Evolutionary conservation across 2,329 filamentous ascomycete genomes (phyloP), one percentile per base, ranked within the genome.

Genomic region (Trichoderma afroharzianum): DNA sequence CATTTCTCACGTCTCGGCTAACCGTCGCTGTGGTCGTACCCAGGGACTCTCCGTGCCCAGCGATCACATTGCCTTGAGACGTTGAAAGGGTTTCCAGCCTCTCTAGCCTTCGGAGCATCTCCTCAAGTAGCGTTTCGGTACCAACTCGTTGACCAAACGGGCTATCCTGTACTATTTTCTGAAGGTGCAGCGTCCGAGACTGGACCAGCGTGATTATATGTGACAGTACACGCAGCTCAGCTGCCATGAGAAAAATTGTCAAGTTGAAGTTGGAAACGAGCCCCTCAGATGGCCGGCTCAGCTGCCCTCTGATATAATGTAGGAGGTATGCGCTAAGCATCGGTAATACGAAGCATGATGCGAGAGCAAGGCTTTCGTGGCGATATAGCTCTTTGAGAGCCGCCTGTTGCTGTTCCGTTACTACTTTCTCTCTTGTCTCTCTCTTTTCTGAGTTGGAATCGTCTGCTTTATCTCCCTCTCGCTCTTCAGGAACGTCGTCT

Each of bases 211-310:
- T 93, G 73, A 97, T 88, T 30, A 97, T 83, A 78, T 98, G 95
- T 1, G 93, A 89, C 63, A 94, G 83, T 0, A 95, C 95, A 3
- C 93, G 91, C 32, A 98, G 85, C 81, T 98, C 95, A 4, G 95
- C 93, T 1, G 92, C 93, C 21, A 97, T 86, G 3, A 97, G 85
- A 80, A 98, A 98, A 67, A 98, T 93, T 14, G 92, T 94, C 69
- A 98, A 85, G 80, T 98, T 98, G 82, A 95, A 97, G 80, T 97
- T 93, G 5, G 94, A 97, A 7, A 98, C 91, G 12, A 98, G 85
- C 1, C 93, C 93, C 79, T 97, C 94, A 0, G 94, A 94, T 0
- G 93, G 93, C 2, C 93, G 87, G 28, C 92, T 95, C 21, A 98
- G 88, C 76, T 95, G 93, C 9, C 87, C 88, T 64, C 95, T 90